These are phyloP conservation scores for Microsporum canis DNA, from an alignment of 2,329 filamentous ascomycete species.

Conservation along the genomic window DNA sequence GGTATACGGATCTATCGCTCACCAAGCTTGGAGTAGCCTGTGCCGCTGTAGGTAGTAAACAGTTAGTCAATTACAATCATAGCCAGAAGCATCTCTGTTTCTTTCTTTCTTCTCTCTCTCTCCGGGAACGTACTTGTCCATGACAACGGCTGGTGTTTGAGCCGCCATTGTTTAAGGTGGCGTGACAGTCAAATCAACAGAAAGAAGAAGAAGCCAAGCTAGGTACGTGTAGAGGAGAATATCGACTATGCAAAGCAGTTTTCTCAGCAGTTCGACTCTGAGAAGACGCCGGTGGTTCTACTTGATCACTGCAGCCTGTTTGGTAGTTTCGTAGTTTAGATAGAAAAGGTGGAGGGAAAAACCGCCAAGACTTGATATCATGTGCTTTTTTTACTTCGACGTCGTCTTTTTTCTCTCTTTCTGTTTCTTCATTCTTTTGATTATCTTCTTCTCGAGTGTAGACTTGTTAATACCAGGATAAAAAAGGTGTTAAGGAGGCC, in stretches of 20 bases:
- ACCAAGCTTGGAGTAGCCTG: slow-evolving; percentile 99
- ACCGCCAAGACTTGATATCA: background rate
- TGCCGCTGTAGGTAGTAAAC: slow-evolving; percentile 58
- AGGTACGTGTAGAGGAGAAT: background rate
- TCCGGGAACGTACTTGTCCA: slow-evolving; percentile 84
- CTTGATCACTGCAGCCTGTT: background rate
- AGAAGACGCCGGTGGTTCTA: background rate
- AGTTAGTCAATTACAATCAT: slow-evolving; percentile 26
- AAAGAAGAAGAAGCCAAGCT: background rate
- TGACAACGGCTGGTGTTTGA: slow-evolving; percentile 99
- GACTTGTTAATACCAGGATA: background rate
- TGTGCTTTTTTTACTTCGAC: background rate
- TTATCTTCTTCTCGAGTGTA: background rate
- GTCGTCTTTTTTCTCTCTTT: background rate
- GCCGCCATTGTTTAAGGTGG: slow-evolving; percentile 58
- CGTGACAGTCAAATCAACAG: background rate
- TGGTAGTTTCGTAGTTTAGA: background rate
- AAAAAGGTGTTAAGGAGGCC: background rate
- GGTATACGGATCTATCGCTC: slow-evolving; percentile 25
- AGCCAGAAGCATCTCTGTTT: slow-evolving; percentile 13
- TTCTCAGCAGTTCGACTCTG: background rate
- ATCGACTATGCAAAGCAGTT: background rate
- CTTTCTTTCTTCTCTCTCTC: slow-evolving; percentile 4
- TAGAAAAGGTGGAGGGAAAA: background rate
- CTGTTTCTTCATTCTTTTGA: too few relatives aligned